Percentiles rank a stretch among this genome's conserved stretches.
Conservation (phyloP, 2,329 filamentous ascomycete genomes). For the Neonectria coccinea region DNA sequence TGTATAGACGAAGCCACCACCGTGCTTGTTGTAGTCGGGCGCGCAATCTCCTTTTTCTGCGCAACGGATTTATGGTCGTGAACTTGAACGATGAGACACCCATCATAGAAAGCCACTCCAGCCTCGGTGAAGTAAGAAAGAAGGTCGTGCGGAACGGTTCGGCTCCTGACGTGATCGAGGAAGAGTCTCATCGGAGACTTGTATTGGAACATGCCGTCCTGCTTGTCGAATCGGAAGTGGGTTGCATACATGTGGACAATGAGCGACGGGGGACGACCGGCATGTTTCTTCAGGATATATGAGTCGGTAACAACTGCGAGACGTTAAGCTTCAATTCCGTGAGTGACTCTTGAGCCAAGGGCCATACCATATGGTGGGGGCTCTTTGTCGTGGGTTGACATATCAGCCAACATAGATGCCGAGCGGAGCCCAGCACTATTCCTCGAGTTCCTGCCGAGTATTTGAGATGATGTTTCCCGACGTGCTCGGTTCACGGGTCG, state of each 20-base stretch:
- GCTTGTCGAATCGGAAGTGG: slow-evolving; percentile 92
- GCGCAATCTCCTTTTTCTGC: slow-evolving; percentile 69
- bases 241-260: slow-evolving; percentile 86
- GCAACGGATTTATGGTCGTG: slow-evolving; percentile 82
- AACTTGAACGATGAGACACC: slow-evolving; percentile 94
- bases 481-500: slow-evolving; percentile 69
- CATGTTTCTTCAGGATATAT: slow-evolving; percentile 87
- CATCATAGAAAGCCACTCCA: slow-evolving; percentile 89
- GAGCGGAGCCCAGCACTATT: slow-evolving; percentile 64
- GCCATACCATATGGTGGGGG: slow-evolving; percentile 65
- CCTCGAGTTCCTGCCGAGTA: slow-evolving; percentile 60
- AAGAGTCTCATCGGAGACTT: slow-evolving; percentile 89
- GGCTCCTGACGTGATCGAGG: slow-evolving; percentile 79
- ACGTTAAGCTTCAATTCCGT: slow-evolving; percentile 39
- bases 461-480: slow-evolving; percentile 64
- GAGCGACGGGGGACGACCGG: slow-evolving; percentile 81
- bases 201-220: slow-evolving; percentile 92
- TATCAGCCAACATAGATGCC: slow-evolving; percentile 61
- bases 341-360: not conserved
- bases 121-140: slow-evolving; percentile 79
- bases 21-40: slow-evolving; percentile 66
- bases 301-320: slow-evolving; percentile 74
- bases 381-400: slow-evolving; percentile 52
- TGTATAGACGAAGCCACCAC: slow-evolving; percentile 85
- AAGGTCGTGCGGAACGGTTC: slow-evolving; percentile 90